Conservation (phyloP, 352 stramenopile genomes). For the Globisporangium sylvaticum region DNA sequence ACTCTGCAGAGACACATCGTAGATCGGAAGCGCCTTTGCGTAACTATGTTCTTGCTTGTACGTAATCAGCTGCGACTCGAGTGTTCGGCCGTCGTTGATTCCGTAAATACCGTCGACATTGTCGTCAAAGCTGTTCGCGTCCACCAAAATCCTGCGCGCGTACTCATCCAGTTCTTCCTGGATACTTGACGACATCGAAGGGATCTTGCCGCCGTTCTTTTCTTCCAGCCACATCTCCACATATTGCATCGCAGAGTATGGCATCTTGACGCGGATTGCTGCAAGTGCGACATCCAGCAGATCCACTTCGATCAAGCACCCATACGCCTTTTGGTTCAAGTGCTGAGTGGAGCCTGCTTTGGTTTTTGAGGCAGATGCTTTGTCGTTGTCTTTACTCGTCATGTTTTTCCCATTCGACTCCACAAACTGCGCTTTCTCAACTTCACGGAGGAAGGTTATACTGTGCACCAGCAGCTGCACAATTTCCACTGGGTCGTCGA, state of each 20-base stretch:
- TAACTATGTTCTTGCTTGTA: constrained; percentile 69
- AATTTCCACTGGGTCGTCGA: constrained; percentile 29
- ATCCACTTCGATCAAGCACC: constrained; percentile 56
- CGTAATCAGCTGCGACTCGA: constrained; percentile 66
- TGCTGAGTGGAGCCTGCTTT: constrained; percentile 2
- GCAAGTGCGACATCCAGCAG: constrained; percentile 61
- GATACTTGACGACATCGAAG: constrained; percentile 26
- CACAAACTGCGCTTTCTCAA: constrained; percentile 69
- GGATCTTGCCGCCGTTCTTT: constrained; percentile 41
- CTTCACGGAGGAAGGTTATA: constrained; percentile 80
- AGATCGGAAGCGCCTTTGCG: constrained; percentile 60
- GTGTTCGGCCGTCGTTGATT: constrained; percentile 66
- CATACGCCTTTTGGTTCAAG: constrained; percentile 41
- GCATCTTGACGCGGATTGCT: constrained; percentile 75
- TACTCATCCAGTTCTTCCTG: constrained; percentile 29
- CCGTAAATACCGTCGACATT: constrained; percentile 75
- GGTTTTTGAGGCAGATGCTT: neutral
- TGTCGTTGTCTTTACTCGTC: constrained; percentile 10
- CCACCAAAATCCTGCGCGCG: constrained; percentile 53
- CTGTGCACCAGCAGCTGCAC: constrained; percentile 74
- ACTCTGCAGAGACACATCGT: constrained; percentile 60
- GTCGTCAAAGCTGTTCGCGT: constrained; percentile 58
- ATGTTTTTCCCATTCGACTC: constrained; percentile 42
- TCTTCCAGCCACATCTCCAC: constrained; percentile 86
- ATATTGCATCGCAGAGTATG: constrained; percentile 87